Conservation (phyloP, 2,329 filamentous ascomycete species). For the Paecilomyces variotii region DNA sequence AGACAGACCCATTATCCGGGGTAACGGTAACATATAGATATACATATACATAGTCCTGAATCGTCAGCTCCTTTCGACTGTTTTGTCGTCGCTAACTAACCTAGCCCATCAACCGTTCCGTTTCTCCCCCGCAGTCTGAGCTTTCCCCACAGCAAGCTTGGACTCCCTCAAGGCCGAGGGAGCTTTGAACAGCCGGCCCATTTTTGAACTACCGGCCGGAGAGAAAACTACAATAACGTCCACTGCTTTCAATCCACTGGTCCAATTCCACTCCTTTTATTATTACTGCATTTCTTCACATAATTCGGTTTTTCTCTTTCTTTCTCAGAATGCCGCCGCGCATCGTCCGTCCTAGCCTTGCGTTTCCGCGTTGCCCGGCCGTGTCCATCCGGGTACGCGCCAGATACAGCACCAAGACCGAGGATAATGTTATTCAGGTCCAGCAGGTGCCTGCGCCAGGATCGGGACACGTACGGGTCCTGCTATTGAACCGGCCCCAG, state of each 20-base stretch:
- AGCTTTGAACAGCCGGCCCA: neutral
- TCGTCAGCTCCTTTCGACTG: no score
- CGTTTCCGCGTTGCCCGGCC: conserved; percentile 9
- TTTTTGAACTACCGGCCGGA: neutral
- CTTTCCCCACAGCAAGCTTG: neutral
- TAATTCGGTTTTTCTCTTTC: neutral
- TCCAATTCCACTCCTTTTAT: no score
- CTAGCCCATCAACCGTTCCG: neutral
- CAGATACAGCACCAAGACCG: conserved; percentile 25
- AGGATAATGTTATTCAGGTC: conserved; percentile 50
- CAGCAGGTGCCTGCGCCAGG: conserved; percentile 69
- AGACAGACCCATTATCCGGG: no score
- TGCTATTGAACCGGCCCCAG: conserved; percentile 75
- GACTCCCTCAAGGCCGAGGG: no score
- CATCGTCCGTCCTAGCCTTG: conserved; percentile 11
- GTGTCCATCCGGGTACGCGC: conserved; percentile 21
- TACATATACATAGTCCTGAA: no score
- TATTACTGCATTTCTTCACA: no score
- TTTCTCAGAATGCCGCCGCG: conserved; percentile 22
- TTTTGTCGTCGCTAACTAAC: no score
- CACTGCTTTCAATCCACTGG: neutral
- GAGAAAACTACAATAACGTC: neutral
- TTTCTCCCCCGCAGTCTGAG: neutral
- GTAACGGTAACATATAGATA: neutral
- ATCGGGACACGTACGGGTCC: conserved; percentile 75